Evolutionary conservation across 345 rosid species (phyloP).

Genomic region (Salix brachista): DNA sequence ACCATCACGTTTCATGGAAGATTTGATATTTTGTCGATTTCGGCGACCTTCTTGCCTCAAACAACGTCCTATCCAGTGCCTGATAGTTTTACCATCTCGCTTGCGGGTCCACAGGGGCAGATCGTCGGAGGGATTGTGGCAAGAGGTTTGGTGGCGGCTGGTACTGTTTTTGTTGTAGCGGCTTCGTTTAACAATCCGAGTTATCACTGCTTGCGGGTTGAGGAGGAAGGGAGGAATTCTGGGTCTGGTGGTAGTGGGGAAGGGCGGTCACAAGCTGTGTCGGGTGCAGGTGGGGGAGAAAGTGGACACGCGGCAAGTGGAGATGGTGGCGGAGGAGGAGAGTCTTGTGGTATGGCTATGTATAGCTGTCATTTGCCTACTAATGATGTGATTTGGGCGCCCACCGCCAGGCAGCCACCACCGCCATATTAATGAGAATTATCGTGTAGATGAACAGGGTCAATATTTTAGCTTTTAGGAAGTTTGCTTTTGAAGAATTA

Average conservation of each 20-base stretch:
- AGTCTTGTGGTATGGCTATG: constrained; percentile 57
- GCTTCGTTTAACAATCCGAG: constrained; percentile 74
- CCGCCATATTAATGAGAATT: constrained; percentile 19
- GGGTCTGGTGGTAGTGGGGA: constrained; percentile 46
- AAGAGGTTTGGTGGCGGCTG: constrained; percentile 65
- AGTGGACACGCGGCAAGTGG: constrained; percentile 41
- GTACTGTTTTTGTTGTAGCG: constrained; percentile 66
- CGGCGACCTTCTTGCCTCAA: constrained; percentile 70
- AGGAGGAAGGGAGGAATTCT: constrained; percentile 35
- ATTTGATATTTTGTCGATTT: constrained; percentile 79
- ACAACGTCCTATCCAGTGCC: constrained; percentile 44
- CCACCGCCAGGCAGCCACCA: constrained; percentile 54
- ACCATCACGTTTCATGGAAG: constrained; percentile 81
- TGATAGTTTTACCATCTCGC: constrained; percentile 54
- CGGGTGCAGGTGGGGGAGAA: constrained; percentile 45
- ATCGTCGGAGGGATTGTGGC: constrained; percentile 82
- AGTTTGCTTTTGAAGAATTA: background rate
- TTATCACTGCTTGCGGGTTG: constrained; percentile 52
- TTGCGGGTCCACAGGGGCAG: constrained; percentile 95
- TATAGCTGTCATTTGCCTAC: constrained; percentile 56
- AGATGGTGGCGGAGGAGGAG: constrained; percentile 24
- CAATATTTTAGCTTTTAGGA: background rate
- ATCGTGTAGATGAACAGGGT: background rate
- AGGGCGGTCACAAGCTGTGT: constrained; percentile 40
- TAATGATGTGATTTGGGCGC: constrained; percentile 75